phyloP scores from a whole-genome alignment of 2,329 filamentous ascomycete genomes.

The Diaporthe sp. region DNA sequence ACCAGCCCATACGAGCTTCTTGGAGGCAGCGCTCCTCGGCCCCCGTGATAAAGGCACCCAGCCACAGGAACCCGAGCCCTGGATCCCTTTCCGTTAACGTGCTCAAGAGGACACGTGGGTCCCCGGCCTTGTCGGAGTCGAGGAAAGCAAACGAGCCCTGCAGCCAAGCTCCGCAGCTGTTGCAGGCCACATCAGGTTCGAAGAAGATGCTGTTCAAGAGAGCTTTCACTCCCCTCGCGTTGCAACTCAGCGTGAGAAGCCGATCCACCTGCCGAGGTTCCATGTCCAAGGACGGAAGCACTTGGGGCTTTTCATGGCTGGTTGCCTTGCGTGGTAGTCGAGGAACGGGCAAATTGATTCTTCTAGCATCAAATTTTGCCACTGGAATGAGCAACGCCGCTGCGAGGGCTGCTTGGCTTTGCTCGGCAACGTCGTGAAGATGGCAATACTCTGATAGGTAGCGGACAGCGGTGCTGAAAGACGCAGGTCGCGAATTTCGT shows the following conservation, averaged over 20 bases:
- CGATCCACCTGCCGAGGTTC: conserved; percentile 10
- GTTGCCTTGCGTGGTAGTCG: neutral
- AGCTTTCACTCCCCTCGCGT: conserved; percentile 6
- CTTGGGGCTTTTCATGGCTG: neutral
- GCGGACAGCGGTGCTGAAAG: conserved; percentile 44
- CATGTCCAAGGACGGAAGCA: neutral
- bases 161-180: conserved; percentile 6
- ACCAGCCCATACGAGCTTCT: conserved; percentile 15
- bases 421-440: conserved; percentile 46
- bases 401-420: conserved; percentile 48
- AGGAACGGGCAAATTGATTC: conserved; percentile 32
- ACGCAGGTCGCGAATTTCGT: conserved; percentile 41
- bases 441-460: conserved; percentile 49
- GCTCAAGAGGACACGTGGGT: conserved; percentile 3
- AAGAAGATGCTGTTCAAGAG: conserved; percentile 22
- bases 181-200: conserved; percentile 19
- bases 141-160: conserved; percentile 19
- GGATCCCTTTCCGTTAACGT: conserved; percentile 10
- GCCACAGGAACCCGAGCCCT: conserved; percentile 10
- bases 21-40: neutral
- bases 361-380: conserved; percentile 45
- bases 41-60: neutral
- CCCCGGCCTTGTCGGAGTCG: conserved; percentile 4
- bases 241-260: conserved; percentile 21
- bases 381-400: conserved; percentile 48